These are phyloP conservation scores for Colletotrichum tropicicola DNA, from an alignment of 2,329 filamentous ascomycete genomes.

Conservation along the genomic window DNA sequence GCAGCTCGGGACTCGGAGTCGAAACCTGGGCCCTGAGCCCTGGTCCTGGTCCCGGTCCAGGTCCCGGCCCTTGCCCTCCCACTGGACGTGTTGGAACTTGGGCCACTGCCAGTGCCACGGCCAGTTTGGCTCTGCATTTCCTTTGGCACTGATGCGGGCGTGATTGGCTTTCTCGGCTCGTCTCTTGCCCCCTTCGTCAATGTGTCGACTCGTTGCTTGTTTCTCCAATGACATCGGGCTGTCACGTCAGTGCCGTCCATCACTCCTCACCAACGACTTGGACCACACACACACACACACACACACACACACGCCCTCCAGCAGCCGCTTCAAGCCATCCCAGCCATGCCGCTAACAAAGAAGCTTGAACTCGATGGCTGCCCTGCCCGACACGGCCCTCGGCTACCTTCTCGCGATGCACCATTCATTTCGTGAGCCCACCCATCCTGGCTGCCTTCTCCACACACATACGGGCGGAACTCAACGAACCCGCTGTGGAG, in stretches of 20 bases:
- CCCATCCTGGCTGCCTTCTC: conserved; percentile 14
- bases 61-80: neutral
- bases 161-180: neutral
- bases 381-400: neutral
- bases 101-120: neutral
- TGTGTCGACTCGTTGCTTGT: conserved; percentile 6
- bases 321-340: neutral
- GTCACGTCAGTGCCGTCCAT: conserved; percentile 14
- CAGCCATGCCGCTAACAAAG: conserved; percentile 21
- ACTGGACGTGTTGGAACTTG: neutral
- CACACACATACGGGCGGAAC: conserved; percentile 17
- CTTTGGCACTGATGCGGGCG: neutral
- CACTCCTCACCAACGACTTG: neutral
- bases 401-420: neutral
- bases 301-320: neutral
- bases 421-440: neutral
- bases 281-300: neutral
- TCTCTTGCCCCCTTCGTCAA: conserved; percentile 3
- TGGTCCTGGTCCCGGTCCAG: neutral
- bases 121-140: neutral
- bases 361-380: conserved; percentile 20
- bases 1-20: conserved; percentile 15
- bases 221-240: conserved; percentile 16
- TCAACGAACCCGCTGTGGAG: conserved; percentile 27
- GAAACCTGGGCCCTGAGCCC: conserved; percentile 13